phyloP scores from a whole-genome alignment of 164 flowering plant species.

The Amborella trichopoda region DNA sequence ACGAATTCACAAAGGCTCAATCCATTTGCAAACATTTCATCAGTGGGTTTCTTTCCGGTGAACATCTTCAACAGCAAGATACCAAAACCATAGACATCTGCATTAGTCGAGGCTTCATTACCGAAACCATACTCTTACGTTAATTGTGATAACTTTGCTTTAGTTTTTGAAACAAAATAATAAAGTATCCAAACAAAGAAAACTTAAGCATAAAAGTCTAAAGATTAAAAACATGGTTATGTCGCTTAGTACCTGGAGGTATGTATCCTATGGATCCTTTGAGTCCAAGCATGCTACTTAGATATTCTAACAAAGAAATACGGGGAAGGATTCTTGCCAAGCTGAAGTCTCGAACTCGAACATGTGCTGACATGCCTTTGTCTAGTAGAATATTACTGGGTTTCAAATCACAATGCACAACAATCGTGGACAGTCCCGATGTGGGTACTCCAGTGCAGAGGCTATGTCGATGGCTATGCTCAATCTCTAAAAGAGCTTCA shows the following conservation, averaged over 20 bases:
- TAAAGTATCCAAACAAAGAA: no score
- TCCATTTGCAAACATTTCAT: slow-evolving; percentile 4
- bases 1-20: slow-evolving; percentile 3
- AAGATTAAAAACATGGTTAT: no score
- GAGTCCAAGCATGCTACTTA: slow-evolving; percentile 12
- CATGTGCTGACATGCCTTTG: slow-evolving; percentile 19
- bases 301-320: background rate
- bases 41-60: slow-evolving; percentile 5
- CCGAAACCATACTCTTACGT: no score
- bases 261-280: slow-evolving; percentile 27
- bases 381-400: slow-evolving; percentile 26
- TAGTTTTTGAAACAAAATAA: no score
- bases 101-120: no score
- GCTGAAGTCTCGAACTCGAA: slow-evolving; percentile 28
- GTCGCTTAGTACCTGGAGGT: slow-evolving; percentile 34
- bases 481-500: slow-evolving; percentile 19
- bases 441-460: slow-evolving; percentile 25
- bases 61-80: slow-evolving; percentile 8
- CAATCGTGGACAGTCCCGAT: slow-evolving; percentile 10
- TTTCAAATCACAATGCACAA: slow-evolving; percentile 25
- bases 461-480: slow-evolving; percentile 26
- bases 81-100: slow-evolving; percentile 5
- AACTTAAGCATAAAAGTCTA: no score
- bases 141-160: no score
- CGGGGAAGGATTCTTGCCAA: slow-evolving; percentile 14